Evolutionary conservation across 805 yeast genomes (phyloP).

Genomic region (Ogataea minuta): DNA sequence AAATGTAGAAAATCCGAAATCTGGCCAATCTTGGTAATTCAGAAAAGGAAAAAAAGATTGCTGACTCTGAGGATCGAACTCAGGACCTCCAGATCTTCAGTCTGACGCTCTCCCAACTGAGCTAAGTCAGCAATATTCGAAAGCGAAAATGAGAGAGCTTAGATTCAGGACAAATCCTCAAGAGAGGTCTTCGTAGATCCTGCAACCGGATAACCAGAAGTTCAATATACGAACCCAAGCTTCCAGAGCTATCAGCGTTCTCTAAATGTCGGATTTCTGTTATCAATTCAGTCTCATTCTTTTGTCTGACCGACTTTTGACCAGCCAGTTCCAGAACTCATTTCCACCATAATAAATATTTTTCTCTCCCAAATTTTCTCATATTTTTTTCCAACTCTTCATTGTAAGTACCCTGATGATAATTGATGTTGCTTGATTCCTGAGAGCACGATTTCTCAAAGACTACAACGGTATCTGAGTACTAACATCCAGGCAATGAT

Average conservation of each 20-base stretch:
- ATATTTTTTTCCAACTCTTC: background rate
- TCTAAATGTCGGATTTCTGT: no score
- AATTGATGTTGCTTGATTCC: constrained; percentile 23
- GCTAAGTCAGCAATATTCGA: constrained; percentile 20
- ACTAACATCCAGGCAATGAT: constrained; percentile 10
- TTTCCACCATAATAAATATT: constrained; percentile 3
- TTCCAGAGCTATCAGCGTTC: no score
- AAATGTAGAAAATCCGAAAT: no score
- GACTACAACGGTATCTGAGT: constrained; percentile 42
- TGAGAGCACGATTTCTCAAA: constrained; percentile 28
- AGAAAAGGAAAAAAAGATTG: constrained; percentile 9
- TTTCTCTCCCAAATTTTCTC: background rate
- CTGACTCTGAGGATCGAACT: constrained; percentile 25
- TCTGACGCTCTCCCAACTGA: constrained; percentile 28
- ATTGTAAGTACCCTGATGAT: constrained; percentile 12
- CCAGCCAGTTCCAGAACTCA: no score
- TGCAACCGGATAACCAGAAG: no score
- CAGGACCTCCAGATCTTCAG: constrained; percentile 27
- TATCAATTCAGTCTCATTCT: no score
- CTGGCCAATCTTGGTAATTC: no score
- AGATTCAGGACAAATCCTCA: no score
- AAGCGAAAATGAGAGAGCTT: no score
- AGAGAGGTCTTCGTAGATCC: no score
- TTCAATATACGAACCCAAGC: no score
- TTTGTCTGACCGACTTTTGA: no score